A percentile compares a stretch with the other conserved stretches of the same genome.
These are phyloP conservation scores for Phytophthora podocarpi DNA, from an alignment of 352 stramenopile species.

Conservation along the genomic window DNA sequence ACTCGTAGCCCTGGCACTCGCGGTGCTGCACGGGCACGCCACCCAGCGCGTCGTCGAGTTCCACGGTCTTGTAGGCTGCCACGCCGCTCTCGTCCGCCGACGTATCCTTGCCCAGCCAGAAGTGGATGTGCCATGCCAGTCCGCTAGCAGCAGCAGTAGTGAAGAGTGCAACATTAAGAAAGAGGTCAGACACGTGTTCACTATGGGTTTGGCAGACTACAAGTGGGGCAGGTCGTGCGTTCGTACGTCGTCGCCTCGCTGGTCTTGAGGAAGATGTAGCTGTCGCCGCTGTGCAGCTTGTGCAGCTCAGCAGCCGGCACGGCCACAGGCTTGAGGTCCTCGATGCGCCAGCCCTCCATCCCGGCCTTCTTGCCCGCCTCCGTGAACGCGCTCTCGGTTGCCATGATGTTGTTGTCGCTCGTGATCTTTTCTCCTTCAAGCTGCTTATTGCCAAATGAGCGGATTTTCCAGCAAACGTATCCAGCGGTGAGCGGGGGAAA, in stretches of 20 bases:
- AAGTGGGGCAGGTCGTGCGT: background rate
- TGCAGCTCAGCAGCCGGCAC: constrained; percentile 66
- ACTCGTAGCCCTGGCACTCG: constrained; percentile 80
- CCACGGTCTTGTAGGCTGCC: constrained; percentile 96
- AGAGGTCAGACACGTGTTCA: background rate
- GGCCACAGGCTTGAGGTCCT: constrained; percentile 76
- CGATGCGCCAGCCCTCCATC: constrained; percentile 86
- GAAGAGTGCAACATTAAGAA: background rate
- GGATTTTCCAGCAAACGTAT: constrained; percentile 28
- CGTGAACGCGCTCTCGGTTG: constrained; percentile 63
- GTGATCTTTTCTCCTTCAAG: constrained; percentile 30
- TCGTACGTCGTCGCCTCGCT: constrained; percentile 52
- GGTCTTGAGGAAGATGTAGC: constrained; percentile 96
- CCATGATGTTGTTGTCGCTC: constrained; percentile 43
- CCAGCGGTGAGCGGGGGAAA: constrained; percentile 6
- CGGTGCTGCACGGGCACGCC: constrained; percentile 93
- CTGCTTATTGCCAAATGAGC: constrained; percentile 34
- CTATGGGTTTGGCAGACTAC: background rate
- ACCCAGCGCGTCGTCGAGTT: constrained; percentile 94
- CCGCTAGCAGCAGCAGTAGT: constrained; percentile 26
- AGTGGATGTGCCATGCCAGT: constrained; percentile 93
- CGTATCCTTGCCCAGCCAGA: constrained; percentile 95
- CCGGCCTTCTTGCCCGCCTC: constrained; percentile 64
- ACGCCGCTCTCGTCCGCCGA: constrained; percentile 93
- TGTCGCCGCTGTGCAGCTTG: constrained; percentile 95